These are phyloP conservation scores for Yamadazyma akitaensis DNA, from an alignment of 805 yeast genomes.

Conservation along the genomic window DNA sequence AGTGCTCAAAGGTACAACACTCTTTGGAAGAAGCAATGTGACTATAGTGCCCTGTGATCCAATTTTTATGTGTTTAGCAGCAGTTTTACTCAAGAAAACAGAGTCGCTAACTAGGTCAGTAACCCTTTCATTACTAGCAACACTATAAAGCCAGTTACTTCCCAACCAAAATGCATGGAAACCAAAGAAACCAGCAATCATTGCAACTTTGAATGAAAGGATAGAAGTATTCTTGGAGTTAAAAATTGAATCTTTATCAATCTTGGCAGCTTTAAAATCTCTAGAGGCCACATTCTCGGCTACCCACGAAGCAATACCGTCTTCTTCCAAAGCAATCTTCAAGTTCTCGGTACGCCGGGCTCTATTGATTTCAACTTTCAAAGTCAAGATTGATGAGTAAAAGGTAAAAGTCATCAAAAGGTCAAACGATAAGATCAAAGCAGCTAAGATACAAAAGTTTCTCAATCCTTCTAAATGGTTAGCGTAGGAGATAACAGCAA, in stretches of 20 bases:
- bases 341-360: conserved; percentile 79
- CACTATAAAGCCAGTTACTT: conserved; percentile 59
- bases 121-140: conserved; percentile 9
- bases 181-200: conserved; percentile 56
- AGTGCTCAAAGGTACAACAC: conserved; percentile 55
- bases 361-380: conserved; percentile 83
- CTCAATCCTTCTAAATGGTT: conserved; percentile 67
- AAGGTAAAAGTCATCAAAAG: conserved; percentile 72
- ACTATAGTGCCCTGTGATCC: conserved; percentile 52
- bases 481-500: conserved; percentile 63
- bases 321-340: conserved; percentile 84
- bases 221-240: conserved; percentile 30
- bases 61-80: conserved; percentile 43
- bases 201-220: conserved; percentile 55
- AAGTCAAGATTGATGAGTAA: conserved; percentile 75
- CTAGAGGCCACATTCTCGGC: conserved; percentile 66
- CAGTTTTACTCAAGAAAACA: conserved; percentile 33
- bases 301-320: conserved; percentile 72
- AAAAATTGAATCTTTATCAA: conserved; percentile 20
- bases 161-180: conserved; percentile 69
- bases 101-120: conserved; percentile 2
- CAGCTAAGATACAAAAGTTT: conserved; percentile 75
- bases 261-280: conserved; percentile 27
- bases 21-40: conserved; percentile 54
- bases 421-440: conserved; percentile 69